These are phyloP conservation scores for Coemansia sp. DNA, from an alignment of 192 early-diverging fungal species.

Conservation along the genomic window DNA sequence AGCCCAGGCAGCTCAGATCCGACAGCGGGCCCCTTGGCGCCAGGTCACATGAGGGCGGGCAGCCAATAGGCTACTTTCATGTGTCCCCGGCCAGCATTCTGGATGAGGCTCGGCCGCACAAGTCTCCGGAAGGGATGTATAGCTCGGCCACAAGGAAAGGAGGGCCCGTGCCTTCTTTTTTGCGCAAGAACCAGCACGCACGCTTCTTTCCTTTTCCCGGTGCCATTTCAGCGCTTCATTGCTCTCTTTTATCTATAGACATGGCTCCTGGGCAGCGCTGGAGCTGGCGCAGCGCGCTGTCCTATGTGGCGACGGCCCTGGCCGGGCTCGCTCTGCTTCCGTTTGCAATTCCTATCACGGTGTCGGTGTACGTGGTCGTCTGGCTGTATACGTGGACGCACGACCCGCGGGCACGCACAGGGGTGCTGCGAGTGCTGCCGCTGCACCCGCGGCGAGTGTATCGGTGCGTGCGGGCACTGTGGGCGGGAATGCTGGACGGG, in stretches of 20 bases:
- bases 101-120: background rate
- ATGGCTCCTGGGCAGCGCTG: background rate
- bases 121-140: too few species aligned
- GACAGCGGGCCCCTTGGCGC: too few species aligned
- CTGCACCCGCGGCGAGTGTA: conserved; percentile 37
- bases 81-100: background rate
- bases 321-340: conserved; percentile 25
- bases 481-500: conserved; percentile 46
- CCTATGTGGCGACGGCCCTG: conserved; percentile 7
- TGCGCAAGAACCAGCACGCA: background rate
- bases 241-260: background rate
- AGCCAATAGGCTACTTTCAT: background rate
- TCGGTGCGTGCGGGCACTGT: conserved; percentile 40
- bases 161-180: background rate
- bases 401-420: conserved; percentile 38
- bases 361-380: conserved; percentile 23
- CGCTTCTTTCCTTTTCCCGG: background rate
- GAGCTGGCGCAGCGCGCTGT: conserved; percentile 20
- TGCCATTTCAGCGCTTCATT: background rate
- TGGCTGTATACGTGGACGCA: conserved; percentile 49
- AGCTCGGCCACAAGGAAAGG: too few species aligned
- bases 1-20: too few species aligned
- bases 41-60: background rate
- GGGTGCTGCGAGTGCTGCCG: conserved; percentile 29
- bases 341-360: conserved; percentile 28